These are phyloP conservation scores for Homolaphlyctis polyrhiza DNA, from an alignment of 371 early-diverging fungal species.

Conservation along the genomic window DNA sequence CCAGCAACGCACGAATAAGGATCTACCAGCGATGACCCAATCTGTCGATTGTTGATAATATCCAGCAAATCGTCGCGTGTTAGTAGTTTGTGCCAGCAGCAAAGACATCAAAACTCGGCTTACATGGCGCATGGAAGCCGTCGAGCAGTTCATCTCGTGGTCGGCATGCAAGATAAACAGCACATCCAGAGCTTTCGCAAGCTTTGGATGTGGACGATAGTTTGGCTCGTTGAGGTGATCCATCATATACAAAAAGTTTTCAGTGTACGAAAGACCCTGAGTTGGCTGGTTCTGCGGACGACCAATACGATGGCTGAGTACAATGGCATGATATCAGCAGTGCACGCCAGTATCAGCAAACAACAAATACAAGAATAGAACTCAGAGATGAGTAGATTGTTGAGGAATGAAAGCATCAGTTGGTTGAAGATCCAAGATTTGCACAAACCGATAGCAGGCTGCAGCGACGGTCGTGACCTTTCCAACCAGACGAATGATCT, in stretches of 20 bases:
- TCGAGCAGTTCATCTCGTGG: conserved; percentile 45
- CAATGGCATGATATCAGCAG: not conserved
- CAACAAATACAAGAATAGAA: conserved; percentile 1
- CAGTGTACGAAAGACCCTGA: conserved; percentile 39
- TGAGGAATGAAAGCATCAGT: too few species aligned
- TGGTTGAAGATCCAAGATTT: not conserved
- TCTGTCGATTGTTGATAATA: too few species aligned
- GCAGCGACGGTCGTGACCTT: conserved; percentile 62
- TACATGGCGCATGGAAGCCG: conserved; percentile 58
- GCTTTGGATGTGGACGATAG: conserved; percentile 43
- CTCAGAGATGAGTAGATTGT: too few species aligned
- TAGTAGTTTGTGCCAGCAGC: too few species aligned
- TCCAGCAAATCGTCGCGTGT: too few species aligned
- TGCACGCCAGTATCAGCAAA: conserved; percentile 1
- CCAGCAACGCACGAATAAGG: conserved; percentile 43
- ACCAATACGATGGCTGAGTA: conserved; percentile 37
- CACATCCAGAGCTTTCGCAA: conserved; percentile 49
- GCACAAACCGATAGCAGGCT: conserved; percentile 19
- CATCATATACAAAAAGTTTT: conserved; percentile 56
- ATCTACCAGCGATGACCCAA: conserved; percentile 51
- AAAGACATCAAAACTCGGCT: too few species aligned
- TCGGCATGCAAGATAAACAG: conserved; percentile 57
- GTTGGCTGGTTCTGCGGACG: conserved; percentile 43
- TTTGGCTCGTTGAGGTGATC: conserved; percentile 43
- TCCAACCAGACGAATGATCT: conserved; percentile 55